Evolutionary conservation across 352 stramenopile genomes (phyloP).

Genomic region (Phytophthora sp.): DNA sequence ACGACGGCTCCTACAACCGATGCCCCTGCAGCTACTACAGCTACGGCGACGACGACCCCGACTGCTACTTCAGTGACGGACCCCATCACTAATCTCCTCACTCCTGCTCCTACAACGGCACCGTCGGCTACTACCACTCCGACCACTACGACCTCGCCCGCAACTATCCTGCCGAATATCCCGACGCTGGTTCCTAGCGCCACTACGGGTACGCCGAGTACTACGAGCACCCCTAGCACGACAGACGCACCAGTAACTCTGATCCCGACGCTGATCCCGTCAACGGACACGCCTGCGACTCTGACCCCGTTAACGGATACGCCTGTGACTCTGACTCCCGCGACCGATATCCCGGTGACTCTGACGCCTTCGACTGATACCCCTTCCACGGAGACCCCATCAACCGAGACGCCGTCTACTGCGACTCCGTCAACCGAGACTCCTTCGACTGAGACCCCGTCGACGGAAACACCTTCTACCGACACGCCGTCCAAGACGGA

Average conservation of each 20-base stretch:
- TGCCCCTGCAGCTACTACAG: slow-evolving; percentile 6
- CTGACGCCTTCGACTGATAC: slow-evolving; percentile 2
- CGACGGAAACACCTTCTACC: slow-evolving; percentile 1
- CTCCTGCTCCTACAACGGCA: slow-evolving; percentile 1
- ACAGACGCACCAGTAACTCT: slow-evolving; percentile 21
- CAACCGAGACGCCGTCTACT: slow-evolving; percentile 1
- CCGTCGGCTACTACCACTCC: slow-evolving; percentile 19
- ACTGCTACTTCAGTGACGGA: not conserved
- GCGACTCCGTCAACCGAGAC: slow-evolving; percentile 11
- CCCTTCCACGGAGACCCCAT: not conserved
- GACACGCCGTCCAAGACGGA: slow-evolving; percentile 4
- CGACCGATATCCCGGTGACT: slow-evolving; percentile 8
- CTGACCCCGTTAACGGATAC: slow-evolving; percentile 10
- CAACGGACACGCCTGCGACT: not conserved
- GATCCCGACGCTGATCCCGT: slow-evolving; percentile 8
- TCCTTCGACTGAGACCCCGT: slow-evolving; percentile 3
- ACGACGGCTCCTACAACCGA: slow-evolving; percentile 5
- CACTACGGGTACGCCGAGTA: not conserved
- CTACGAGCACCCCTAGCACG: slow-evolving; percentile 2
- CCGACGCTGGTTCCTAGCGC: slow-evolving; percentile 7
- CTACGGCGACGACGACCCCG: slow-evolving; percentile 19
- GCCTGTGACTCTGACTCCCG: not conserved
- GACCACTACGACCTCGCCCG: slow-evolving; percentile 7
- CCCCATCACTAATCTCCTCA: slow-evolving; percentile 16
- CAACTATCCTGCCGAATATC: slow-evolving; percentile 15